Conservation (phyloP, 1,284 basidiomycete species). For the Ustilago cynodontis region DNA sequence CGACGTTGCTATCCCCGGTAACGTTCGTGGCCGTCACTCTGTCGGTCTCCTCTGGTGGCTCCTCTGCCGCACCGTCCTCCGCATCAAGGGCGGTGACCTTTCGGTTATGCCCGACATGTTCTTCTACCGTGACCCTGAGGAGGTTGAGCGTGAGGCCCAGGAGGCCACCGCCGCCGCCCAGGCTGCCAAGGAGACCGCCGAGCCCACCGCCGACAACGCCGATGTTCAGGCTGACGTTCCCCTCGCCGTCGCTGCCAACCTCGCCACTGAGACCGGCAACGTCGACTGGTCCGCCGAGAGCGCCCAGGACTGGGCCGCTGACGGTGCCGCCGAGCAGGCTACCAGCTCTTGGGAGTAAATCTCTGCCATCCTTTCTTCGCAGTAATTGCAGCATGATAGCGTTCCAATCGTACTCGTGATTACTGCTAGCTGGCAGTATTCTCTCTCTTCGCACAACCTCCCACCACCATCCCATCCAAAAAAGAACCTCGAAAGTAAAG, state of each 20-base stretch:
- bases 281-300: slow-evolving; percentile 83
- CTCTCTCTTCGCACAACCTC: slow-evolving; percentile 1
- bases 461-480: slow-evolving; percentile 15
- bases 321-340: slow-evolving; percentile 53
- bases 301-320: slow-evolving; percentile 70
- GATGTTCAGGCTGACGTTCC: slow-evolving; percentile 75
- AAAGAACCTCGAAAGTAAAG: slow-evolving; percentile 52
- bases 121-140: slow-evolving; percentile 99
- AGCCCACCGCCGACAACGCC: slow-evolving; percentile 73
- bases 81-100: slow-evolving; percentile 94
- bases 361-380: slow-evolving; percentile 2
- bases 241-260: slow-evolving; percentile 57
- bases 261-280: slow-evolving; percentile 69
- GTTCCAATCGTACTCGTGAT: neutral
- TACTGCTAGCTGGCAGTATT: neutral
- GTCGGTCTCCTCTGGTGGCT: slow-evolving; percentile 99
- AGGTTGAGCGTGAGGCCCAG: slow-evolving; percentile 96
- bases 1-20: slow-evolving; percentile 97
- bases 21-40: slow-evolving; percentile 98
- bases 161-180: slow-evolving; percentile 76
- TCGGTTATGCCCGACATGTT: slow-evolving; percentile 99
- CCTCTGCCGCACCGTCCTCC: slow-evolving; percentile 95
- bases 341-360: slow-evolving; percentile 55
- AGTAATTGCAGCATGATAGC: neutral
- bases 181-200: slow-evolving; percentile 60